Evolutionary conservation across 2,329 filamentous ascomycete genomes (phyloP).

Genomic region (Paecilomyces formosus): DNA sequence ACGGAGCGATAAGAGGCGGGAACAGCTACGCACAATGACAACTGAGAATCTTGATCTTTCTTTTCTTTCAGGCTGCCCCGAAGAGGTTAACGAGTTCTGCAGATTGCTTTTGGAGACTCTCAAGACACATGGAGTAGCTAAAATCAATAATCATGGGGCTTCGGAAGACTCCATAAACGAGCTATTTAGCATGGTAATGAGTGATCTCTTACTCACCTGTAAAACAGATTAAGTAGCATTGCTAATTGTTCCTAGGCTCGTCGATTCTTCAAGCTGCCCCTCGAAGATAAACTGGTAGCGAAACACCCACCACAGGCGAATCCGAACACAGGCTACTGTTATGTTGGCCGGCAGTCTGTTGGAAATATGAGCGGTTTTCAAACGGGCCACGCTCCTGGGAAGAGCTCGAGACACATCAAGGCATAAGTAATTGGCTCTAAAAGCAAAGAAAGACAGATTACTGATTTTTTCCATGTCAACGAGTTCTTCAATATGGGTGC

Average conservation of each 20-base stretch:
- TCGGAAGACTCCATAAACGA: not conserved
- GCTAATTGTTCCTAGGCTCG: slow-evolving; percentile 2
- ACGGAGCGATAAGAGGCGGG: too few relatives aligned
- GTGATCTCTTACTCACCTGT: not conserved
- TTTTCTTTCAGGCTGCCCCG: not conserved
- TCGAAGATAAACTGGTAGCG: slow-evolving; percentile 20
- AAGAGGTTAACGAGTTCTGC: not conserved
- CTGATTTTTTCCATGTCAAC: not conserved
- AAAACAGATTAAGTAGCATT: not conserved
- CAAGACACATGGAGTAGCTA: slow-evolving; percentile 3
- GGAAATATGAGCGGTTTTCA: slow-evolving; percentile 19
- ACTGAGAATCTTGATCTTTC: not conserved
- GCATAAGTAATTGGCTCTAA: not conserved
- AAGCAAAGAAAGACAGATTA: not conserved
- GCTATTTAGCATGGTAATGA: slow-evolving; percentile 3
- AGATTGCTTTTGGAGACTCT: not conserved
- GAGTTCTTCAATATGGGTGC: slow-evolving; percentile 5
- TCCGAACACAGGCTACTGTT: slow-evolving; percentile 24
- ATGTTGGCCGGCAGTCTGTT: slow-evolving; percentile 19
- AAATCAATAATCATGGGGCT: slow-evolving; percentile 6
- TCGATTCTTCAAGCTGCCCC: slow-evolving; percentile 18
- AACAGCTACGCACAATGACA: not conserved
- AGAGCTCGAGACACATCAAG: slow-evolving; percentile 2
- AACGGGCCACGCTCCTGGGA: slow-evolving; percentile 4
- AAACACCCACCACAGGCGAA: slow-evolving; percentile 21